Conservation (phyloP, 2,329 filamentous ascomycete genomes). For the Fusarium nodosum region DNA sequence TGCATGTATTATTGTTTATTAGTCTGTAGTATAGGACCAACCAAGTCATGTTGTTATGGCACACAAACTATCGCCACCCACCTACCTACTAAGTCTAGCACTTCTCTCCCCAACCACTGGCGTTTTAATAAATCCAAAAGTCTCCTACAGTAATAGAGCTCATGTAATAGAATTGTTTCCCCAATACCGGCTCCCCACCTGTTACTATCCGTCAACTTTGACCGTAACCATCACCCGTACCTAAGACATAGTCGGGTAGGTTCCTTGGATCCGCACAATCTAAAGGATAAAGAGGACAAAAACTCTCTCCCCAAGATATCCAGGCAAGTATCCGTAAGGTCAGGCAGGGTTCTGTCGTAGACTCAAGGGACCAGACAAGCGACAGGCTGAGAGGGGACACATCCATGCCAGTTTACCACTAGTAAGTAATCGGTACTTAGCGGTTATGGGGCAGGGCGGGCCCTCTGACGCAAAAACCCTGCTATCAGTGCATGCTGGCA, state of each 20-base stretch:
- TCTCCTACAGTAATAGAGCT: conserved; percentile 23
- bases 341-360: conserved; percentile 22
- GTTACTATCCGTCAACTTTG: conserved; percentile 25
- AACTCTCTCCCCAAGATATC: conserved; percentile 16
- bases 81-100: background rate
- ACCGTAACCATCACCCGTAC: conserved; percentile 9
- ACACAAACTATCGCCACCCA: conserved; percentile 26
- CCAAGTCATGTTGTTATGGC: conserved; percentile 9
- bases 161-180: conserved; percentile 33
- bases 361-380: conserved; percentile 38
- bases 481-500: conserved; percentile 21
- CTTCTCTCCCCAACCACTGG: conserved; percentile 25
- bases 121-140: conserved; percentile 9
- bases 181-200: conserved; percentile 29
- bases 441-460: conserved; percentile 11
- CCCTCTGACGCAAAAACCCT: conserved; percentile 20
- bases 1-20: conserved; percentile 2
- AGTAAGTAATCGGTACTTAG: conserved; percentile 28
- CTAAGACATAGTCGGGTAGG: background rate
- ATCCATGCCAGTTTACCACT: conserved; percentile 7
- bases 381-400: conserved; percentile 27
- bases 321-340: background rate
- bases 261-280: conserved; percentile 16
- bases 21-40: conserved; percentile 4
- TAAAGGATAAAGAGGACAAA: conserved; percentile 20